Base-by-base conservation (phyloP, 2,329 filamentous ascomycete species). In the Cryphonectria naterciae region DNA sequence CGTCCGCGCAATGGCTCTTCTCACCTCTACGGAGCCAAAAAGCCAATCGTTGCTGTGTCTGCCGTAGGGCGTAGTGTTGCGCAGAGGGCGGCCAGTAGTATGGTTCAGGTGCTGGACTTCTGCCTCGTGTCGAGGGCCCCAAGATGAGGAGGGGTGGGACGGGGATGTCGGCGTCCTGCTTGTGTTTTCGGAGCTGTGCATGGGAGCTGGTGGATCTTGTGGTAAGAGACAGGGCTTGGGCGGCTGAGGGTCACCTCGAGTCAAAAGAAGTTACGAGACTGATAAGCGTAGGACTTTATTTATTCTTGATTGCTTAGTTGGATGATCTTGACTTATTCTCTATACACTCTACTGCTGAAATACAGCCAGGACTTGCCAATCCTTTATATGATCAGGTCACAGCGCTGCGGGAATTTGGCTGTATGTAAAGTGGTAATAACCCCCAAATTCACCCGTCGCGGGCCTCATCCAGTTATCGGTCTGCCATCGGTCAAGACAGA, bases 41-140 rank as follows among this genome's bases (percentile, higher is more conserved):
- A 72, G 70, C 70, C 70, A 72, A 65, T 70, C 68, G 65, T 68
- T 68, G 52, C 68, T 70, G 58, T 72, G 70, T 49, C 70, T 65
- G 56, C 70, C 70, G 52, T 70, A 70, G 17, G 67, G 56, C 39
- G 64, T 65, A 25, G 70, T 61, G 65, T 72, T 72, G 65, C 70
- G 68, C 25, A 72, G 65, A 5, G 67, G 67, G 58, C 62, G 68
- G 64, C 70, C 70, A 8, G 70, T 67, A 41, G 43, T 28, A 37
- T 46, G 64, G 46, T 67, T 72, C 32, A 64, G 62, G 22, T 49
- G 46, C 52, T 54, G 69, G 35, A 10, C 22, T 6, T 22, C 13
- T n/a, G 41, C 43, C 17, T 19, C 39, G 49, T 61, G 28, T 22
- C n/a, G 19, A 4, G 8, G 65, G 6, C 35, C 35, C n/a, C 43